Evolutionary conservation across 2,329 filamentous ascomycete genomes (phyloP), one percentile per base, ranked within the genome.

Genomic region (Colletotrichum australisinense): DNA sequence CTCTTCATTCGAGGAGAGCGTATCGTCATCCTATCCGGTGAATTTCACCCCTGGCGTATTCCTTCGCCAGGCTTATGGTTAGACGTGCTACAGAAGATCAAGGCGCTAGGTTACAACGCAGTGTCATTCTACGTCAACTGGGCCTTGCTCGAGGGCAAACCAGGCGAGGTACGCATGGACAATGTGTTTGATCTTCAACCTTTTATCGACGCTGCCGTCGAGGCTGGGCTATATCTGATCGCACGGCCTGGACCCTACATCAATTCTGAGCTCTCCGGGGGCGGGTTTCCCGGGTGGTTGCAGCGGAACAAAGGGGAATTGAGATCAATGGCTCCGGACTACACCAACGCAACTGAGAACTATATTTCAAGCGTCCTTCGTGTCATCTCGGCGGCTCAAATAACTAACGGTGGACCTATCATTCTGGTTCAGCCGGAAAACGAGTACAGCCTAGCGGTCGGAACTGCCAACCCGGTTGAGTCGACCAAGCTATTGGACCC

Each of bases 71-170:
- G 76, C 6, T 74, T 84, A 2, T 84, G 90, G 87, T 85, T 93
- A 26, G 93, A 95, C 77, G 81, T 94, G 8, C 91, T 94, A 73
- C 91, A 94, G 78, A 95, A 95, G 82, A 88, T 94, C 81, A 94
- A 93, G 80, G 90, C 92, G 1, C 81, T 94, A 0, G 93, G 93
- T 0, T 93, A 93, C 81, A 94, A 92, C 76, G 87, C 88, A 26
- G 91, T 94, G 3, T 93, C 91, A 0, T 93, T 94, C 79, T 95
- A 95, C 78, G 85, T 90, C 8, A 88, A 94, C 76, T 95, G 92
- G 93, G 92, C 90, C 19, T 81, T 94, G 19, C 81, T 93, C 1
- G 93, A 95, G 80, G 93, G 92, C 56, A 90, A 92, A 73, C 89
- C 86, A 1, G 93, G 92, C 1, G 83, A 89, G 6, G 93, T 93